Base-by-base conservation (phyloP, 1,139 yeast genomes). In the Eremothecium gossypii region DNA sequence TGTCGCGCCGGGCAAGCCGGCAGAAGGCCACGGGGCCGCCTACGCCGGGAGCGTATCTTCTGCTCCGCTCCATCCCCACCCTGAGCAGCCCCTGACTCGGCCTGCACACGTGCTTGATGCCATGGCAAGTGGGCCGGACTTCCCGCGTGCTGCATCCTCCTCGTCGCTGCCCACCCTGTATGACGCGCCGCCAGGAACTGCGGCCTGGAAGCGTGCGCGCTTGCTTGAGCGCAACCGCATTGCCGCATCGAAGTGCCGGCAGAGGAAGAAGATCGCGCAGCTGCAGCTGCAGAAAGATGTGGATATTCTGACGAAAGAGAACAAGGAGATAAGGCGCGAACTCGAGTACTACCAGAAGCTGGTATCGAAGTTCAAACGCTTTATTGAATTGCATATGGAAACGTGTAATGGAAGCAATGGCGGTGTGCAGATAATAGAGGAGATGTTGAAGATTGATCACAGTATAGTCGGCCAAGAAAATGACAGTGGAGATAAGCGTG, bases 211-310 rank as follows among this genome's bases (percentile, higher is more conserved):
- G 54, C 74, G 78, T 49, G 85, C 81, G 42, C 65, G 86, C 44
- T 61, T 81, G 14, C 62, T 81, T 45, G 89, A 80, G 56, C 64
- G 89, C 52, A 81, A 81, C 53, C 65, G 86, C 50, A 69, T 81
- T 13, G 91, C 91, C 1, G 89, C 89, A 0, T 76, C 83, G 9
- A 81, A 79, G 54, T 82, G 91, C 66, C 68, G 91, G 52, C 85
- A 79, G 55, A 67, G 89, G 35, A 82, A 81, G 64, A 82, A 81
- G 51, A 76, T 78, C 41, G 81, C 84, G 0, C 89, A 81, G 54
- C 68, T 73, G 46, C 79, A 78, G 55, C 58, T 81, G 42, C 79
- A 77, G 51, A 75, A 72, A 43, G 82, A 76, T 50, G 70, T 78
- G 33, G 70, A 68, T 39, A 69, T 67, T 41, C 66, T 73, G 42